Percentiles rank a stretch among this genome's conserved stretches.
phyloP scores from a whole-genome alignment of 495 filamentous ascomycete genomes.

The Baudoinia panamericana region DNA sequence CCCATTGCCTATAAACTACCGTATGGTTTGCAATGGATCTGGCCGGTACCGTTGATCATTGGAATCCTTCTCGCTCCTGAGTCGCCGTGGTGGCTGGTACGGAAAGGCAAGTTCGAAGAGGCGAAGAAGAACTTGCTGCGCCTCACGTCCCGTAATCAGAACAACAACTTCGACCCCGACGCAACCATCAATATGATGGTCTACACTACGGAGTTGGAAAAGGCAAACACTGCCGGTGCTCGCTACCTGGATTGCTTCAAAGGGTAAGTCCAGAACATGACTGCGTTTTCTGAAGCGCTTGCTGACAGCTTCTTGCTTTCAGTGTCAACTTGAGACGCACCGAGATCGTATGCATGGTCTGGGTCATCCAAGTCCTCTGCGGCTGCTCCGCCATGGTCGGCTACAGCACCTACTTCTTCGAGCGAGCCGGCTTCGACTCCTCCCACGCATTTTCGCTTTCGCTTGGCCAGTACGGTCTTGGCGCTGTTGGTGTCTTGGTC shows the following conservation, averaged over 20 bases:
- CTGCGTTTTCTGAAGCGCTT: no score
- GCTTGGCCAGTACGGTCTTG: constrained; percentile 28
- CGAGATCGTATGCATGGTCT: constrained; percentile 37
- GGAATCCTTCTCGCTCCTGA: constrained; percentile 29
- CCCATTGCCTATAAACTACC: constrained; percentile 26
- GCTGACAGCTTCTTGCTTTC: no score
- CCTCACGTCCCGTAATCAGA: constrained; percentile 22
- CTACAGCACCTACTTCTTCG: constrained; percentile 67
- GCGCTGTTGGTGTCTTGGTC: constrained; percentile 24
- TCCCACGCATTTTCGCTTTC: constrained; percentile 23
- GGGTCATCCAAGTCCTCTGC: constrained; percentile 69
- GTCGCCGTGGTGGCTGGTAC: constrained; percentile 30
- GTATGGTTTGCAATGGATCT: constrained; percentile 33
- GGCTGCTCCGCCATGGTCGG: constrained; percentile 61
- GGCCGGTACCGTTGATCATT: constrained; percentile 27
- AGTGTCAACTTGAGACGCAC: constrained; percentile 27
- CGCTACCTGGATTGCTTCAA: constrained; percentile 29
- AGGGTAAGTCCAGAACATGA: no score
- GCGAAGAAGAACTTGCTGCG: constrained; percentile 26
- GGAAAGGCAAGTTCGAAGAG: constrained; percentile 24
- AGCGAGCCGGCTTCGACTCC: constrained; percentile 46
- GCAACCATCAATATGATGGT: constrained; percentile 29
- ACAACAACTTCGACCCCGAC: constrained; percentile 28
- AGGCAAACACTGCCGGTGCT: constrained; percentile 25
- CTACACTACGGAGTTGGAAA: constrained; percentile 28